Evolutionary conservation across 805 yeast species (phyloP).

Genomic region (Spathaspora hagerdaliae): DNA sequence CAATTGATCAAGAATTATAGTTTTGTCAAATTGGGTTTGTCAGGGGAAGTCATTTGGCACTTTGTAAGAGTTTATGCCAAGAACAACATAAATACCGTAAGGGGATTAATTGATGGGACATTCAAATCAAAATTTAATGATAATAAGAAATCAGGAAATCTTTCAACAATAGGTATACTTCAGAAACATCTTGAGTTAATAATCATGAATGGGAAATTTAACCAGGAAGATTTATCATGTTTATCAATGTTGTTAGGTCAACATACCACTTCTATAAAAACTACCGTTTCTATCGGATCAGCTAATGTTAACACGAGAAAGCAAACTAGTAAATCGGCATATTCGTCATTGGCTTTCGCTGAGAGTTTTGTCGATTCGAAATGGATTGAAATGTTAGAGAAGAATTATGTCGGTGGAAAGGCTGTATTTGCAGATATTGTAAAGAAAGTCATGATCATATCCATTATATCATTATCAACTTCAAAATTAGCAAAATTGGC

Average conservation of each 20-base stretch:
- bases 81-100: slow-evolving; percentile 39
- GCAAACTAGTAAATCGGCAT: slow-evolving; percentile 14
- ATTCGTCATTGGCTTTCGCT: slow-evolving; percentile 37
- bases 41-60: slow-evolving; percentile 63
- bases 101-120: slow-evolving; percentile 54
- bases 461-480: slow-evolving; percentile 47
- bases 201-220: slow-evolving; percentile 46
- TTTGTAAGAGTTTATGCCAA: slow-evolving; percentile 52
- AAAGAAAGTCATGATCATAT: slow-evolving; percentile 48
- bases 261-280: slow-evolving; percentile 19
- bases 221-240: slow-evolving; percentile 40
- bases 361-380: slow-evolving; percentile 49
- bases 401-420: slow-evolving; percentile 52
- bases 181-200: slow-evolving; percentile 50
- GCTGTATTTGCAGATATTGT: slow-evolving; percentile 46
- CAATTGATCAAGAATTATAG: slow-evolving; percentile 50
- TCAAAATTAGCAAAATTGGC: slow-evolving; percentile 39
- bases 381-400: slow-evolving; percentile 62
- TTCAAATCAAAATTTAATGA: slow-evolving; percentile 45
- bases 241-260: slow-evolving; percentile 48
- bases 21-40: slow-evolving; percentile 47
- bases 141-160: slow-evolving; percentile 46
- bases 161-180: slow-evolving; percentile 40
- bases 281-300: slow-evolving; percentile 16
- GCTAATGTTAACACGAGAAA: slow-evolving; percentile 1